These are phyloP conservation scores for Schizonepeta tenuifolia DNA, from an alignment of 257 asterid genomes.

Conservation along the genomic window DNA sequence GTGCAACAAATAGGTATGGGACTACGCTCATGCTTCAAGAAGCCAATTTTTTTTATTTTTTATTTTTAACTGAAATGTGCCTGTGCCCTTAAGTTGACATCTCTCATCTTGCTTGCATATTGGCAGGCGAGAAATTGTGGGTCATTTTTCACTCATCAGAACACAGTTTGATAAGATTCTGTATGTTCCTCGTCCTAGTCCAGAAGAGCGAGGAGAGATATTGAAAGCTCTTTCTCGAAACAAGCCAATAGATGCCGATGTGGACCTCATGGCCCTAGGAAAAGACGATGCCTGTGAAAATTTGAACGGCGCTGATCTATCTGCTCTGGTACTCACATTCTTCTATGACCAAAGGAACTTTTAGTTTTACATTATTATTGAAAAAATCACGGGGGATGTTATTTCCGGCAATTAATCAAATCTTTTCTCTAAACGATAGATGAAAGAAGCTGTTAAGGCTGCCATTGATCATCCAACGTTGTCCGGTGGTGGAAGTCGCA, in stretches of 20 bases:
- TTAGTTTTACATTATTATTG: not conserved
- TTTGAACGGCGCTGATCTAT: conserved; percentile 83
- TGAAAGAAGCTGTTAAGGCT: conserved; percentile 56
- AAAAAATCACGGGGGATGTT: no score
- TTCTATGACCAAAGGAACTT: not conserved
- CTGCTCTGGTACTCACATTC: conserved; percentile 52
- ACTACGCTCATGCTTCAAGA: not conserved
- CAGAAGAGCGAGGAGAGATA: conserved; percentile 80
- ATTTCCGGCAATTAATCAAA: not conserved
- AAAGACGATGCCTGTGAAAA: conserved; percentile 55
- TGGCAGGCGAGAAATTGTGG: not conserved
- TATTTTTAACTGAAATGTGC: not conserved
- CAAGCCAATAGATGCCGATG: conserved; percentile 54
- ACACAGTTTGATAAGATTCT: not conserved
- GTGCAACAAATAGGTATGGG: not conserved
- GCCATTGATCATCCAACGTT: conserved; percentile 49
- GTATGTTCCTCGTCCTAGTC: conserved; percentile 60
- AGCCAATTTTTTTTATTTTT: not conserved
- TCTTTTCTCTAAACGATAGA: conserved; percentile 34
- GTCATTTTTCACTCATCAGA: not conserved
- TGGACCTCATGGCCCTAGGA: conserved; percentile 75
- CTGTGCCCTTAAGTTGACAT: not conserved
- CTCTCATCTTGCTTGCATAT: not conserved
- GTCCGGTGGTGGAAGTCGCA: conserved; percentile 13
- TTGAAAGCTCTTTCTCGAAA: conserved; percentile 66